phyloP scores from a whole-genome alignment of 1,139 yeast species.

The Hemisphaericaspora lyxosophila region DNA sequence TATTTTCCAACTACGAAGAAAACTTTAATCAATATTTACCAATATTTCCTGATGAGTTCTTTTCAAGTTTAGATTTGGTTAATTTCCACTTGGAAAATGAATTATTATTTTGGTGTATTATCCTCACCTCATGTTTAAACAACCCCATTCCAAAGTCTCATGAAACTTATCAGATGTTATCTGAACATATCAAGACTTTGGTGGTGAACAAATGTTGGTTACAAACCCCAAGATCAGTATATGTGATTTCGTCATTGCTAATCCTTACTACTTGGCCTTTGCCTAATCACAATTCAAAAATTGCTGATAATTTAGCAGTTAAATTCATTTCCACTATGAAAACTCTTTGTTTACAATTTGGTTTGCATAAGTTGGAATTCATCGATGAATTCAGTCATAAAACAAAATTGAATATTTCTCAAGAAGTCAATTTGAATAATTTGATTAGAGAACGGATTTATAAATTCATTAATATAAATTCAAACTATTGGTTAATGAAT shows the following conservation, averaged over 20 bases:
- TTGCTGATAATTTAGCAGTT: conserved; percentile 37
- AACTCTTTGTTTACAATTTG: conserved; percentile 42
- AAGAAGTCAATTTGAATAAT: conserved; percentile 34
- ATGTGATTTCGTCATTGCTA: conserved; percentile 39
- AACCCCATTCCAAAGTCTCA: conserved; percentile 15
- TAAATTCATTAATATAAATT: conserved; percentile 44
- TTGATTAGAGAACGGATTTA: conserved; percentile 44
- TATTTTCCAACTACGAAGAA: conserved; percentile 32
- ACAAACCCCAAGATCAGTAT: conserved; percentile 46
- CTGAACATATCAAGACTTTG: conserved; percentile 37
- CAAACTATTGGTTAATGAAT: conserved; percentile 46
- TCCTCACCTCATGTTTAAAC: conserved; percentile 34
- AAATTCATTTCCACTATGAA: conserved; percentile 45
- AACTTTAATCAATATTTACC: conserved; percentile 40
- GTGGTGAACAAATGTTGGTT: conserved; percentile 48
- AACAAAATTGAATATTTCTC: conserved; percentile 36
- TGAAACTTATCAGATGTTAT: conserved; percentile 24
- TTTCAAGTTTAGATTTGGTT: conserved; percentile 23
- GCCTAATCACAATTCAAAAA: conserved; percentile 31
- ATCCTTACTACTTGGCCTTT: conserved; percentile 52
- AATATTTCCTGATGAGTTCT: conserved; percentile 41
- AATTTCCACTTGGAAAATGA: conserved; percentile 31
- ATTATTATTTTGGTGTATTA: conserved; percentile 44
- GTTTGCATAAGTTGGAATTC: conserved; percentile 45
- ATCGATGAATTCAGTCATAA: conserved; percentile 47